Evolutionary conservation across 1,139 yeast species (phyloP).

Genomic region (Debaryomyces nepalensis): DNA sequence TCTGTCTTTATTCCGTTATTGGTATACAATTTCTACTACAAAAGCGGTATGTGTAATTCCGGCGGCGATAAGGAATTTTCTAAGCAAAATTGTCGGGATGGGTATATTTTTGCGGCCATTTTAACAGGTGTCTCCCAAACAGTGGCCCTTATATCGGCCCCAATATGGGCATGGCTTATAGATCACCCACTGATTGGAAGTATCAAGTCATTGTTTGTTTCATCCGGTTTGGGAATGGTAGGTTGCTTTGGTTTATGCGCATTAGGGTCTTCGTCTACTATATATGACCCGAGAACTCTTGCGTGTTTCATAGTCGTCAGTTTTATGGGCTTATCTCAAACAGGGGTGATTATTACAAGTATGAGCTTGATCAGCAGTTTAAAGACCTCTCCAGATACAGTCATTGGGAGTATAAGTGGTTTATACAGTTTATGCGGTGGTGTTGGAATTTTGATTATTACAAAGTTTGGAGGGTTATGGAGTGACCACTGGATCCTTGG

Average conservation of each 20-base stretch:
- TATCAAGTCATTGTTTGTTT: conserved; percentile 25
- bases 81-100: conserved; percentile 59
- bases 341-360: conserved; percentile 60
- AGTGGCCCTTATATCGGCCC: conserved; percentile 60
- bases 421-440: conserved; percentile 71
- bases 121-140: conserved; percentile 69
- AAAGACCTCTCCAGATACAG: conserved; percentile 23
- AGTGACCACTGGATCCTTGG: conserved; percentile 63
- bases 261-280: conserved; percentile 18
- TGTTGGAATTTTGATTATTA: conserved; percentile 63
- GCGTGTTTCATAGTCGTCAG: conserved; percentile 38
- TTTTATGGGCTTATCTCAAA: conserved; percentile 49
- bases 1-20: conserved; percentile 67
- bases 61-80: conserved; percentile 31
- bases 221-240: conserved; percentile 47
- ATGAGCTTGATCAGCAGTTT: conserved; percentile 46
- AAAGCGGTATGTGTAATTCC: conserved; percentile 50
- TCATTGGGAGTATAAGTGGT: conserved; percentile 70
- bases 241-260: conserved; percentile 41
- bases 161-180: conserved; percentile 62
- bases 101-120: conserved; percentile 67
- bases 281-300: conserved; percentile 42
- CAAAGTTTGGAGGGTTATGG: conserved; percentile 63
- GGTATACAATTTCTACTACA: conserved; percentile 60
- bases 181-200: conserved; percentile 50